phyloP scores from a whole-genome alignment of 1,284 basidiomycete species.

The Polyporus tsugae region DNA sequence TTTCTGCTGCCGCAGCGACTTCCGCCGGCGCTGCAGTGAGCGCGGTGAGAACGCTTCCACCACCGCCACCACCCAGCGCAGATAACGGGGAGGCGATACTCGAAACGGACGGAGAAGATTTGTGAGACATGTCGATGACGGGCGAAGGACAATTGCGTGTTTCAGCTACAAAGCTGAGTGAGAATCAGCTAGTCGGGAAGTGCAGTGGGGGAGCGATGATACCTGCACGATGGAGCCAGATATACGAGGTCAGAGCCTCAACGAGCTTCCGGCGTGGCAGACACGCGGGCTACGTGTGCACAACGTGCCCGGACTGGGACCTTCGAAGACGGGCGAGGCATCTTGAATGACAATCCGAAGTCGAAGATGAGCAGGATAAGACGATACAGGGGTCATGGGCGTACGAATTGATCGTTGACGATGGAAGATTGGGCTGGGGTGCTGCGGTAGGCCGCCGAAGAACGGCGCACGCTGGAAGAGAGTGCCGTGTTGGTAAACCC shows the following conservation, averaged over 20 bases:
- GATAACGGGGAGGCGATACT: slow-evolving; percentile 5
- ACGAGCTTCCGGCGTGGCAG: background rate
- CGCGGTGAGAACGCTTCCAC: slow-evolving; percentile 9
- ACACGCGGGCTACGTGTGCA: background rate
- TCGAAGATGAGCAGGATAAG: background rate
- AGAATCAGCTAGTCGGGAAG: background rate
- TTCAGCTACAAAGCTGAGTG: background rate
- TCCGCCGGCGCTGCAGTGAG: slow-evolving; percentile 31
- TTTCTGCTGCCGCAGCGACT: slow-evolving; percentile 36
- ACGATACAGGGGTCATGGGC: background rate
- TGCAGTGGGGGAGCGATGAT: background rate
- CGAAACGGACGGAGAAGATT: background rate
- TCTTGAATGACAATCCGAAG: background rate
- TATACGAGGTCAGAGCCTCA: background rate
- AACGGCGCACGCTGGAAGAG: background rate
- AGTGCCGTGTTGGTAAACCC: background rate
- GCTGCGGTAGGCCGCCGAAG: slow-evolving; percentile 1
- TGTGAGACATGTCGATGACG: background rate
- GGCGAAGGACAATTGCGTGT: background rate
- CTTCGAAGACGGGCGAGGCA: background rate
- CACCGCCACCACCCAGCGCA: background rate
- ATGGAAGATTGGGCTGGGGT: background rate
- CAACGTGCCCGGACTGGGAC: background rate
- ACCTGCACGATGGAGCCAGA: background rate
- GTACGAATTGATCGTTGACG: background rate